These are phyloP conservation scores for Emmonsiellopsis sp. DNA, from an alignment of 2,329 filamentous ascomycete species.

Conservation along the genomic window DNA sequence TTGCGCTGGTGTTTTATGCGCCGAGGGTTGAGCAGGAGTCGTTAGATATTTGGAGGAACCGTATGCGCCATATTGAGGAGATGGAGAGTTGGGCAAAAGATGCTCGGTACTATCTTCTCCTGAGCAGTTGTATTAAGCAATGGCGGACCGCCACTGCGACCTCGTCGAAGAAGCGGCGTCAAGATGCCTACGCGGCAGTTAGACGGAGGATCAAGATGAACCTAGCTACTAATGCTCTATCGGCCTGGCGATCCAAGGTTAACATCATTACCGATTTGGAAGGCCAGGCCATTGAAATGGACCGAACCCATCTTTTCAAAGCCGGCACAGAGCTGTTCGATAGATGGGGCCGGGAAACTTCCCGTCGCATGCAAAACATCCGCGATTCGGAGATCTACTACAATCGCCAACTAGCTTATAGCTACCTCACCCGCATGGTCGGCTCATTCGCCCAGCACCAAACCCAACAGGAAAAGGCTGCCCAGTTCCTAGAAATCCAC, in stretches of 20 bases:
- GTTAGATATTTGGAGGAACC: conserved; percentile 29
- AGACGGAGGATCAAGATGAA: conserved; percentile 47
- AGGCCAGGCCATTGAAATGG: conserved; percentile 28
- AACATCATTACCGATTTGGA: conserved; percentile 27
- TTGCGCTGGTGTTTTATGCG: conserved; percentile 36
- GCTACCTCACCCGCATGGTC: conserved; percentile 29
- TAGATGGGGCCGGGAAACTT: conserved; percentile 35
- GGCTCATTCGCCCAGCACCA: conserved; percentile 25
- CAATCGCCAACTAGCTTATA: conserved; percentile 29
- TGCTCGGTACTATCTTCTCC: conserved; percentile 48
- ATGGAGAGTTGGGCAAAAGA: conserved; percentile 46
- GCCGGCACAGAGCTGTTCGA: conserved; percentile 29
- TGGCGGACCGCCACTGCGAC: conserved; percentile 45
- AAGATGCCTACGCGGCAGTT: conserved; percentile 47
- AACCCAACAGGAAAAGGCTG: conserved; percentile 36
- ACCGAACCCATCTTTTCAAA: conserved; percentile 26
- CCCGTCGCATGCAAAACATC: conserved; percentile 24
- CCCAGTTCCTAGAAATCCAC: conserved; percentile 37
- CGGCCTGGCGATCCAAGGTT: conserved; percentile 29
- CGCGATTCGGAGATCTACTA: conserved; percentile 31
- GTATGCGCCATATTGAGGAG: conserved; percentile 34
- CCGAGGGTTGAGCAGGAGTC: conserved; percentile 34
- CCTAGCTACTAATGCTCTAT: conserved; percentile 38
- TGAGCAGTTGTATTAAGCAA: conserved; percentile 39
- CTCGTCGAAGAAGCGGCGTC: conserved; percentile 43